A percentile compares a stretch with the other conserved stretches of the same genome.
phyloP scores from a whole-genome alignment of 345 rosid species.

The Melaleuca alternifolia region DNA sequence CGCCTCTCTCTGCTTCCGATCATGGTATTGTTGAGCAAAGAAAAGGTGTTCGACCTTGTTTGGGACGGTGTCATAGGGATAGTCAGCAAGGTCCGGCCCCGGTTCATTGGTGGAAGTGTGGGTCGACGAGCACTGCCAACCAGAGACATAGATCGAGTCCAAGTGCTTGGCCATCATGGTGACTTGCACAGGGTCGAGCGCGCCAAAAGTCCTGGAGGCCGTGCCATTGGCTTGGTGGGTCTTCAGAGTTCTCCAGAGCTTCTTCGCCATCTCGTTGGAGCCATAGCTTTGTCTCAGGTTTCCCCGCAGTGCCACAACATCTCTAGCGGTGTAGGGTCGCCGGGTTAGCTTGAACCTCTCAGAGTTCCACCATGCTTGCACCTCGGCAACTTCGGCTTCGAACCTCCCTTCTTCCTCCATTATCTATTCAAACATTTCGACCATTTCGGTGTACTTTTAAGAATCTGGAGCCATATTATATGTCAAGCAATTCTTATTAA shows the following conservation, averaged over 20 bases:
- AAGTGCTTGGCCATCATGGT: constrained; percentile 96
- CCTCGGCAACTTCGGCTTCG: constrained; percentile 86
- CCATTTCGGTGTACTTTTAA: background rate
- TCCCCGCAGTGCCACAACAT: constrained; percentile 82
- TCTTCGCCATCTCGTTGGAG: constrained; percentile 83
- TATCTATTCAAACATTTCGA: constrained; percentile 24
- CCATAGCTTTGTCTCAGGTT: constrained; percentile 70
- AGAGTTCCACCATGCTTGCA: constrained; percentile 93
- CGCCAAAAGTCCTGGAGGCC: constrained; percentile 88
- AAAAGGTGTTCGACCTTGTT: constrained; percentile 94
- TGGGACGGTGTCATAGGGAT: constrained; percentile 91
- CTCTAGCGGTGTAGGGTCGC: constrained; percentile 76
- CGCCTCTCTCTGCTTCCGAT: constrained; percentile 85
- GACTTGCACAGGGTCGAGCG: constrained; percentile 91
- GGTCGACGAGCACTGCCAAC: constrained; percentile 99
- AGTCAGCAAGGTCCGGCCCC: constrained; percentile 97
- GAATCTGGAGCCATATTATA: background rate
- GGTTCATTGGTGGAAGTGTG: constrained; percentile 89
- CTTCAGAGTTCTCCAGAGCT: constrained; percentile 86
- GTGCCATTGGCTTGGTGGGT: constrained; percentile 84
- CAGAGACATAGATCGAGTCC: constrained; percentile 85
- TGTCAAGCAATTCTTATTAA: background rate
- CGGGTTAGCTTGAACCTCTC: constrained; percentile 93
- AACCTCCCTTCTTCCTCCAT: constrained; percentile 92
- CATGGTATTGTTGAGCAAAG: constrained; percentile 92